A percentile compares a stretch with the other conserved stretches of the same genome.
Conservation (phyloP, 345 rosid species). For the Noccaea bulbosa region DNA sequence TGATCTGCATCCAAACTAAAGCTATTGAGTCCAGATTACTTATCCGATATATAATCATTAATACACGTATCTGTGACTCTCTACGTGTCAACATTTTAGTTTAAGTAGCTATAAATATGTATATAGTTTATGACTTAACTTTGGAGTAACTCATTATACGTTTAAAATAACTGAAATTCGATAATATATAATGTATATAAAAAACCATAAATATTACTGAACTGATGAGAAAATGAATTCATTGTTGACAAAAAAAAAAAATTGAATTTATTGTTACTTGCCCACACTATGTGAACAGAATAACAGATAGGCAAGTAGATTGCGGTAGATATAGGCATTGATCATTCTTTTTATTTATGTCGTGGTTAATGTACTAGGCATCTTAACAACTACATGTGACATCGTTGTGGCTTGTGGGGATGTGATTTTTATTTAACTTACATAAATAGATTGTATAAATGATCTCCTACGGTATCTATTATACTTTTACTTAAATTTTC, state of each 20-base stretch:
- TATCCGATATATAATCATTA: background rate
- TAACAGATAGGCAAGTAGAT: conserved; percentile 33
- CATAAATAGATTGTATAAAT: conserved; percentile 5
- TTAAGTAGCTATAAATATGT: background rate
- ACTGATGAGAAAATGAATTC: too few relatives aligned
- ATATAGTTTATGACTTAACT: background rate
- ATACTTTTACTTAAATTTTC: conserved; percentile 23
- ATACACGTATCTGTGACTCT: background rate
- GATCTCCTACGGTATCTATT: conserved; percentile 2
- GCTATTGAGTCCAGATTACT: background rate
- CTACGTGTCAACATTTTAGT: conserved; percentile 8
- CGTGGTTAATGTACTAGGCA: conserved; percentile 36
- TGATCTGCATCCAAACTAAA: conserved; percentile 17
- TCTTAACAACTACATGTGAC: conserved; percentile 27
- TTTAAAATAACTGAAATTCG: background rate
- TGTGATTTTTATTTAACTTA: background rate
- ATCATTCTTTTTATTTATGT: conserved; percentile 9
- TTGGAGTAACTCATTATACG: background rate
- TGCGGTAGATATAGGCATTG: conserved; percentile 33
- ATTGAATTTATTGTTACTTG: conserved; percentile 22
- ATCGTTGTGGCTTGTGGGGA: conserved; percentile 15
- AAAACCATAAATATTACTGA: too few relatives aligned
- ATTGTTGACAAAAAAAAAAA: background rate
- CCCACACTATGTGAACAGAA: conserved; percentile 22
- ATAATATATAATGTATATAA: background rate